These are phyloP conservation scores for Fusarium tricinctum DNA, from an alignment of 2,329 filamentous ascomycete species.

Conservation along the genomic window DNA sequence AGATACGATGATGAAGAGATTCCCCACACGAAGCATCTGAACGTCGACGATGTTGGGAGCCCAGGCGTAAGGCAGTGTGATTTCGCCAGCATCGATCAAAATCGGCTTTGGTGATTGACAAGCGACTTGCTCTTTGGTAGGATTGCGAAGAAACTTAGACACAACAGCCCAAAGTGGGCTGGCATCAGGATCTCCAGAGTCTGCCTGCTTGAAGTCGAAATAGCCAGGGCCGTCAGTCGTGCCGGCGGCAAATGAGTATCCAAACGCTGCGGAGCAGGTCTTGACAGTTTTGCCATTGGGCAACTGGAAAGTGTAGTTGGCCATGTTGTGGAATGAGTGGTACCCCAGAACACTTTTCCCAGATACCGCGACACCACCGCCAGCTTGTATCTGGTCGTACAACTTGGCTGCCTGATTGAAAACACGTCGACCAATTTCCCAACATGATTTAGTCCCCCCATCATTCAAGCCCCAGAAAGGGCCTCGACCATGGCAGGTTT, in stretches of 20 bases:
- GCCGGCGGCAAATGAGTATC: slow-evolving; percentile 7
- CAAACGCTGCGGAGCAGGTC: slow-evolving; percentile 5
- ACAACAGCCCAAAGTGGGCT: slow-evolving; percentile 17
- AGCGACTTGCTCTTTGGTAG: slow-evolving; percentile 1
- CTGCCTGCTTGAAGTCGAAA: slow-evolving; percentile 19
- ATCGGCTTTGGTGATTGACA: slow-evolving; percentile 13
- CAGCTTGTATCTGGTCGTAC: not conserved
- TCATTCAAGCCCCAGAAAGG: slow-evolving; percentile 18
- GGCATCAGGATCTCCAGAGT: slow-evolving; percentile 4
- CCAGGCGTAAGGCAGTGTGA: slow-evolving; percentile 7
- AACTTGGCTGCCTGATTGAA: slow-evolving; percentile 4
- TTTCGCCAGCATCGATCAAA: slow-evolving; percentile 14
- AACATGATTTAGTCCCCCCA: slow-evolving; percentile 11
- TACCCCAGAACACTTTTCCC: slow-evolving; percentile 12
- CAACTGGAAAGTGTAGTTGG: not conserved
- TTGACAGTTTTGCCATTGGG: not conserved
- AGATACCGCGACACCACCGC: not conserved
- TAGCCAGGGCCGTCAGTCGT: slow-evolving; percentile 15
- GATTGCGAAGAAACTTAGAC: slow-evolving; percentile 12
- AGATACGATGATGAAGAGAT: slow-evolving; percentile 17
- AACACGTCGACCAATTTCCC: slow-evolving; percentile 18
- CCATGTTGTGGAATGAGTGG: slow-evolving; percentile 15
- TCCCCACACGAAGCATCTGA: slow-evolving; percentile 14
- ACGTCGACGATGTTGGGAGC: slow-evolving; percentile 16
- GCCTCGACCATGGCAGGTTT: not conserved